These are phyloP conservation scores for Vigna radiata DNA, from an alignment of 306 rosid species.

Conservation along the genomic window DNA sequence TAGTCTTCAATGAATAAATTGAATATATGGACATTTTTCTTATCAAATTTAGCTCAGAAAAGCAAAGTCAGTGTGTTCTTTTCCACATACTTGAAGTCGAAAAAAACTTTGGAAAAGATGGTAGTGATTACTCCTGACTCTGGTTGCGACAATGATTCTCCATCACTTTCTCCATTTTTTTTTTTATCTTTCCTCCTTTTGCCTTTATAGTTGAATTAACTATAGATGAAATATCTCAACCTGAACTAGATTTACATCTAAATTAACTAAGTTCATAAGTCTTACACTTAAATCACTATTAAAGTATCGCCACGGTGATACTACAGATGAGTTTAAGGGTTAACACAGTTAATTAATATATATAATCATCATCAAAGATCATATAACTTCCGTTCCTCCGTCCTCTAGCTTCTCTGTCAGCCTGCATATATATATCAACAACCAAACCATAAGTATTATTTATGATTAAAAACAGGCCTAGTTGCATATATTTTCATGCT, in stretches of 20 bases:
- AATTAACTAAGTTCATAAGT: not conserved
- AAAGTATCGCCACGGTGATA: not conserved
- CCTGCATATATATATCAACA: conserved; percentile 58
- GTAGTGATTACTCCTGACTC: not conserved
- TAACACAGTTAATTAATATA: conserved; percentile 46
- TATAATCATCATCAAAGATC: conserved; percentile 82
- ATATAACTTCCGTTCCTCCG: conserved; percentile 68
- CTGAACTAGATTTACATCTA: not conserved
- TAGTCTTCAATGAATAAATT: too few species aligned
- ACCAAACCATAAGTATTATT: conserved; percentile 5
- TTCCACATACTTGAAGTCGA: too few species aligned
- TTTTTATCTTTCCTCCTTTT: not conserved
- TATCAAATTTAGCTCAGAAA: too few species aligned
- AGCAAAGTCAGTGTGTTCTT: too few species aligned
- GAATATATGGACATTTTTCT: too few species aligned
- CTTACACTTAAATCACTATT: conserved; percentile 10
- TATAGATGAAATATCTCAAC: conserved; percentile 5
- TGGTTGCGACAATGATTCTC: not conserved
- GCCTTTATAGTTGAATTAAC: not conserved
- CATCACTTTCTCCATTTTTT: not conserved
- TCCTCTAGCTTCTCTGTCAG: conserved; percentile 71
- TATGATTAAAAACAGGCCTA: not conserved
- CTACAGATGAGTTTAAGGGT: conserved; percentile 23
- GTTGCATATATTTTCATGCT: not conserved
- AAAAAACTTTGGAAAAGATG: too few species aligned